Evolutionary conservation across 768 basidiomycete species (phyloP), one percentile per base, ranked within the genome.

Genomic region (Phaffia australis): DNA sequence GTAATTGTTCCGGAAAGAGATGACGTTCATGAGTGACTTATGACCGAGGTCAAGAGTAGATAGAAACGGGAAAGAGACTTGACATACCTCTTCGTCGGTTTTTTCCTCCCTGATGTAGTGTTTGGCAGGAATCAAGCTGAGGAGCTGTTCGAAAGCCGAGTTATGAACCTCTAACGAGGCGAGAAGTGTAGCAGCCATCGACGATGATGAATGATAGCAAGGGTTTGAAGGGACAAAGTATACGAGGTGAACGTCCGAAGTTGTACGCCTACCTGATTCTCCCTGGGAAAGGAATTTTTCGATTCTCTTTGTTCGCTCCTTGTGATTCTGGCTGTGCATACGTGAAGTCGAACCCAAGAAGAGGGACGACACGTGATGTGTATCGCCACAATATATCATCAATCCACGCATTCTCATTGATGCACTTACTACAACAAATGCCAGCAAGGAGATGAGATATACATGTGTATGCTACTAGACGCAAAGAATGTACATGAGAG

Each of bases 101-200:
- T 79, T 78, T 55, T 83, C 82, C 50, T 79, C 81, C 1, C 83
- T 81, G 58, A 95, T 79, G 76, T 97, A 97, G 75, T 87, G 90
- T 78, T 86, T 87, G 6, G 92, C 82, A 0, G 94, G 94, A 64
- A 97, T 95, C 56, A 95, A 82, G 50, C 81, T 83, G 1, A 95
- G 79, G 5, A 97, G 79, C 0, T 83, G 79, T 73, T 92, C 89
- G 71, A 99, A 97, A 0, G 85, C 83, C 30, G 82, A 83, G 74
- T 97, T 95, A 78, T 95, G 91, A 51, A 79, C 79, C 76, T 91
- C 87, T 58, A 98, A 77, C 50, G 76, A 77, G 29, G 69, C 70
- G 2, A 75, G 63, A 4, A 79, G 65, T 16, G 75, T 72, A 0
- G 69, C 5, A 29, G 18, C 19, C 25, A 55, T 23, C n/a, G 49